A percentile compares a stretch with the other conserved stretches of the same genome.
Conservation (phyloP, 2,329 filamentous ascomycete species). For the Epichloe amarillans region DNA sequence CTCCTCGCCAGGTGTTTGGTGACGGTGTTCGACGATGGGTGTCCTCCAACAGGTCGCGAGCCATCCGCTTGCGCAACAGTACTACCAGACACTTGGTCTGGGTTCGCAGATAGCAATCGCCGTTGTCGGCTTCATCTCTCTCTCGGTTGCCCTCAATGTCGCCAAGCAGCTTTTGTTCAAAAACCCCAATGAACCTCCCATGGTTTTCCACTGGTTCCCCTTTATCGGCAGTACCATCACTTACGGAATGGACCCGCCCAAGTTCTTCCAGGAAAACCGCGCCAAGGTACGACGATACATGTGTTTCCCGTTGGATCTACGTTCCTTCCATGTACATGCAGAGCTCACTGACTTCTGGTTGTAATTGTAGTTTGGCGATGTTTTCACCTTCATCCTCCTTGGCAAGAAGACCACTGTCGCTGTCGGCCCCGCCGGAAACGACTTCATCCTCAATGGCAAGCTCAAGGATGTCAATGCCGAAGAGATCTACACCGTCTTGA, state of each 20-base stretch:
- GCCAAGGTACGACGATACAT: constrained; percentile 49
- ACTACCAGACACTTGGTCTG: constrained; percentile 35
- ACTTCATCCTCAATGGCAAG: constrained; percentile 87
- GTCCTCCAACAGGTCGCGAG: constrained; percentile 37
- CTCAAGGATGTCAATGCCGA: constrained; percentile 81
- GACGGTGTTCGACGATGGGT: constrained; percentile 33
- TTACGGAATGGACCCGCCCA: constrained; percentile 89
- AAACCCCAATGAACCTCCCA: constrained; percentile 67
- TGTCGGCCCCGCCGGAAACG: constrained; percentile 69
- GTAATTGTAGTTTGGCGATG: constrained; percentile 59
- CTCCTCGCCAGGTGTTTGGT: neutral
- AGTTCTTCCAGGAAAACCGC: constrained; percentile 66
- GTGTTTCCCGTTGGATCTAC: too few species aligned
- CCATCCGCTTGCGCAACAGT: constrained; percentile 35
- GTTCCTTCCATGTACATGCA: neutral
- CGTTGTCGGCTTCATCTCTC: constrained; percentile 29
- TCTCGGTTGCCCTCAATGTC: constrained; percentile 65
- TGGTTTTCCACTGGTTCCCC: constrained; percentile 73
- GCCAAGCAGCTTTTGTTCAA: constrained; percentile 65
- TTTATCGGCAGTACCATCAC: constrained; percentile 81
- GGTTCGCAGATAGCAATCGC: constrained; percentile 33
- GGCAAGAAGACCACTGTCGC: constrained; percentile 84
- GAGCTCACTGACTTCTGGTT: constrained; percentile 20
- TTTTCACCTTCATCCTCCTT: constrained; percentile 79
- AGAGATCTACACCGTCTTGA: constrained; percentile 74